phyloP scores from a whole-genome alignment of 805 yeast species.

The Teunomyces lycoperdinae region DNA sequence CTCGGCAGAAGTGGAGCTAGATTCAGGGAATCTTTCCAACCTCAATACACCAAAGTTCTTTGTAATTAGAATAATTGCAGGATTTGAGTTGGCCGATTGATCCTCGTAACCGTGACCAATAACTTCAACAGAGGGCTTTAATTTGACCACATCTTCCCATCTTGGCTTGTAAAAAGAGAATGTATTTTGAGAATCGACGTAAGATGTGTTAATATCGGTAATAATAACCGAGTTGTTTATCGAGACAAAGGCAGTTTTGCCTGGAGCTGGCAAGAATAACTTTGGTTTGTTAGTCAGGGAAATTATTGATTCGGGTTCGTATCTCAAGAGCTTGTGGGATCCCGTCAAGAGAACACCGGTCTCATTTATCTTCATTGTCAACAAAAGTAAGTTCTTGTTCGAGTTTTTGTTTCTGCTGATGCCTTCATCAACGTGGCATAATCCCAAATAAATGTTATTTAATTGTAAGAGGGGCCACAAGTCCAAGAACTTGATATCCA shows the following conservation, averaged over 20 bases:
- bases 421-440: conserved; percentile 21
- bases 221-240: conserved; percentile 61
- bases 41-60: conserved; percentile 60
- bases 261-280: conserved; percentile 57
- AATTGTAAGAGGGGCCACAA: conserved; percentile 45
- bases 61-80: conserved; percentile 49
- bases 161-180: conserved; percentile 40
- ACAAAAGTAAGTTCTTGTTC: conserved; percentile 39
- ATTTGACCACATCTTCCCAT: conserved; percentile 79
- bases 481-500: conserved; percentile 58
- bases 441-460: conserved; percentile 43
- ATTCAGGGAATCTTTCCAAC: conserved; percentile 45
- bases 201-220: conserved; percentile 52
- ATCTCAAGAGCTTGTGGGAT: conserved; percentile 60
- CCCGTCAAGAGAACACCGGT: conserved; percentile 57
- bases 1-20: conserved; percentile 13
- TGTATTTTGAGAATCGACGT: conserved; percentile 17
- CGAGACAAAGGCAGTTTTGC: conserved; percentile 57
- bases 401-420: conserved; percentile 4
- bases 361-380: conserved; percentile 51
- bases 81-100: conserved; percentile 30
- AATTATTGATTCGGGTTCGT: conserved; percentile 10
- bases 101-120: conserved; percentile 60
- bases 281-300: conserved; percentile 34
- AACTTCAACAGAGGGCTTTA: conserved; percentile 51